Conservation (phyloP, 164 flowering plant species). For the grape (Vitis vinifera) region DNA sequence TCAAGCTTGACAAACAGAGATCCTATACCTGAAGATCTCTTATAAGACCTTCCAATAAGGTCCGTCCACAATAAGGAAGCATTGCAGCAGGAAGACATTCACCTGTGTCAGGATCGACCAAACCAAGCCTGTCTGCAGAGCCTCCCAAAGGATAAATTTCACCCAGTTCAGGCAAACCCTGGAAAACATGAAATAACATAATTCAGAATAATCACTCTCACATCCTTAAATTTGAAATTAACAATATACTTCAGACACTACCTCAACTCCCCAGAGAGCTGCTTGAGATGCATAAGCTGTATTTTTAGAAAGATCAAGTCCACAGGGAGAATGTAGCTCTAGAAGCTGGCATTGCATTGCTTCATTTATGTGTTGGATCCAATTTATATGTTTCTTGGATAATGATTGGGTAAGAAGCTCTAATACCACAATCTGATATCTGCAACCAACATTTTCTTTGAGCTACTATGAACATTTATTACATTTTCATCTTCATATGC, state of each 20-base stretch:
- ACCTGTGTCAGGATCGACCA: conserved; percentile 82
- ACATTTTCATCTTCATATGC: too few relatives aligned
- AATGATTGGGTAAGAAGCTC: conserved; percentile 67
- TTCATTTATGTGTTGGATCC: conserved; percentile 40
- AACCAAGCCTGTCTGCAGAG: conserved; percentile 94
- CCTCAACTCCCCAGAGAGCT: conserved; percentile 98
- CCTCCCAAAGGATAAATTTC: conserved; percentile 99
- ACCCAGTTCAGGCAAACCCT: conserved; percentile 93
- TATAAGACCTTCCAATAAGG: conserved; percentile 95
- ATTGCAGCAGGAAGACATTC: conserved; percentile 99
- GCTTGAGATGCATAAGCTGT: conserved; percentile 90
- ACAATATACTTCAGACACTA: conserved; percentile 25
- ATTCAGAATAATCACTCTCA: conserved; percentile 13
- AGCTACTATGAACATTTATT: too few relatives aligned
- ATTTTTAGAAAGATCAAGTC: conserved; percentile 73
- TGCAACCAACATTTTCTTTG: conserved; percentile 28
- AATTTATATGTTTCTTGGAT: conserved; percentile 34
- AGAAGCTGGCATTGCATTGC: conserved; percentile 39
- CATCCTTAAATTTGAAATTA: conserved; percentile 1
- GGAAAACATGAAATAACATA: conserved; percentile 33
- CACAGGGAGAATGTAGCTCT: conserved; percentile 79
- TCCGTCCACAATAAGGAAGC: conserved; percentile 96
- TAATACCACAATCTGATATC: conserved; percentile 76
- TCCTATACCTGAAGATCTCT: conserved; percentile 97
- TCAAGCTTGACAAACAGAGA: conserved; percentile 13